phyloP scores from a whole-genome alignment of 1,284 basidiomycete genomes.

The Malassezia brasiliensis region DNA sequence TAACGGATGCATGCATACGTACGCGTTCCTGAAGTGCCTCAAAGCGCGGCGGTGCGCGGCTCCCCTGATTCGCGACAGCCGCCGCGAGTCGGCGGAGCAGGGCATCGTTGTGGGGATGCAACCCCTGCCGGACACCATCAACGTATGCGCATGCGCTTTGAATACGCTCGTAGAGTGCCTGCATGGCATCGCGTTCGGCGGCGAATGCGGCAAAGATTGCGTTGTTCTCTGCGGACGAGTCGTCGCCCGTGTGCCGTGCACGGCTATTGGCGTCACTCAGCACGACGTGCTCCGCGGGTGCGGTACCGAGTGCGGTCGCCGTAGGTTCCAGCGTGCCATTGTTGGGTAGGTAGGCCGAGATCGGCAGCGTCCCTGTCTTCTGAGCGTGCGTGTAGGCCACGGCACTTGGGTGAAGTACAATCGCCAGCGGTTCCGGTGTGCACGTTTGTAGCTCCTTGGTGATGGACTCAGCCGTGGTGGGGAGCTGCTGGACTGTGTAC shows the following conservation, averaged over 20 bases:
- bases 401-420: not conserved
- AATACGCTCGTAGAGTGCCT: slow-evolving; percentile 85
- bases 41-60: not conserved
- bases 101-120: slow-evolving; percentile 51
- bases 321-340: not conserved
- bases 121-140: not conserved
- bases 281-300: slow-evolving; percentile 49
- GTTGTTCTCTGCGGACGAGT: not conserved
- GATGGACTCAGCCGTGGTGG: not conserved
- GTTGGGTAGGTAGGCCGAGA: not conserved
- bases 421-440: not conserved
- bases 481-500: slow-evolving; percentile 1
- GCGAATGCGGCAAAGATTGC: slow-evolving; percentile 71
- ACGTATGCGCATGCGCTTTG: slow-evolving; percentile 65
- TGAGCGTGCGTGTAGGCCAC: not conserved
- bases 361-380: not conserved
- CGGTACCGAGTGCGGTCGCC: slow-evolving; percentile 50
- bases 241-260: not conserved
- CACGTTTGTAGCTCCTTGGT: not conserved
- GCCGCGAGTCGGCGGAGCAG: slow-evolving; percentile 72
- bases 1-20: not conserved
- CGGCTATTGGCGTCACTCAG: slow-evolving; percentile 44
- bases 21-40: not conserved
- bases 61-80: slow-evolving; percentile 59
- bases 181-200: slow-evolving; percentile 80